Evolutionary conservation across 768 basidiomycete species (phyloP).

Genomic region (Hygrocybe punicea): DNA sequence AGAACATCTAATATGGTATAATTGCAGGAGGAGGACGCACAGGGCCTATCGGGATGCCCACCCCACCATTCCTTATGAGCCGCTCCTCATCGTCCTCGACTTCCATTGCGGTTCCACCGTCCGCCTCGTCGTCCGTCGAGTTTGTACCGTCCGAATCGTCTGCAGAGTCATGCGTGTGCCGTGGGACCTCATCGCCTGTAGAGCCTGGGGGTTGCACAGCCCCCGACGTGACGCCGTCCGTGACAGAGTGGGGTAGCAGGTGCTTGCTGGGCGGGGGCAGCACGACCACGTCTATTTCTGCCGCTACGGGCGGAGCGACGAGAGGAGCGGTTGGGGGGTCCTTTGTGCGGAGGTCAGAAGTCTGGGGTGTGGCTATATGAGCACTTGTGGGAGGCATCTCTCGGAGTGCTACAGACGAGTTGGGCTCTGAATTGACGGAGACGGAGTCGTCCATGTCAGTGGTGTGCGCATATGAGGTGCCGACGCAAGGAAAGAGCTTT

Average conservation of each 20-base stretch:
- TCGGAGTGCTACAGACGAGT: conserved; percentile 6
- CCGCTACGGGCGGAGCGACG: not conserved
- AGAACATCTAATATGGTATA: not conserved
- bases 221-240: conserved; percentile 82
- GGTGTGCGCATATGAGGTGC: conserved; percentile 14
- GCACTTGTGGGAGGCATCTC: not conserved
- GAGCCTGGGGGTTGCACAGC: conserved; percentile 90
- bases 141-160: conserved; percentile 30
- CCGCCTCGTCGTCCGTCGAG: conserved; percentile 52
- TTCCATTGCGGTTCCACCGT: conserved; percentile 49
- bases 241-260: conserved; percentile 61
- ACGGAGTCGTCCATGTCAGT: conserved; percentile 14
- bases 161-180: conserved; percentile 34
- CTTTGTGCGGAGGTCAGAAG: not conserved
- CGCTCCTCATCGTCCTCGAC: conserved; percentile 89
- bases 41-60: conserved; percentile 90
- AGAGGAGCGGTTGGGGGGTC: not conserved
- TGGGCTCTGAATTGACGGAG: conserved; percentile 9
- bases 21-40: conserved; percentile 46
- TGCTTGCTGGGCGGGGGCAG: conserved; percentile 19
- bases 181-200: conserved; percentile 40
- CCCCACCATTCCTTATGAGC: conserved; percentile 85
- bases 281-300: conserved; percentile 8
- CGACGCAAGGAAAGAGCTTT: conserved; percentile 37
- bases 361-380: not conserved